These are phyloP conservation scores for Penicillium fimorum DNA, from an alignment of 495 filamentous ascomycete species.

Conservation along the genomic window DNA sequence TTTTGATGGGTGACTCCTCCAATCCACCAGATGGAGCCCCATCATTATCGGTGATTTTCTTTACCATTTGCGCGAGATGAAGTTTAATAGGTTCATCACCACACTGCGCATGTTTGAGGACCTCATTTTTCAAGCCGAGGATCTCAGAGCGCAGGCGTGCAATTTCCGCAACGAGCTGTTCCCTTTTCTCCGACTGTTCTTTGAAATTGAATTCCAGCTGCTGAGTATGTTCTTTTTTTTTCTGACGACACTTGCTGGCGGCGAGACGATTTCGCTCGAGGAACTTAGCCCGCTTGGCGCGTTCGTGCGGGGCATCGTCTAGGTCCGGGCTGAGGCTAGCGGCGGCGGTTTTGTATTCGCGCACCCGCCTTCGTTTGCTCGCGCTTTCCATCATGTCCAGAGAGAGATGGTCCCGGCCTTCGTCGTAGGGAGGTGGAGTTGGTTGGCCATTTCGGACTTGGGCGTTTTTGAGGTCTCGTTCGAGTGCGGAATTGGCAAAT, in stretches of 20 bases:
- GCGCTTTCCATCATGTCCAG: neutral
- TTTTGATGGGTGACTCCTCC: slow-evolving; percentile 1
- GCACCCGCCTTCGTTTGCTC: slow-evolving; percentile 10
- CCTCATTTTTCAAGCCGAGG: slow-evolving; percentile 53
- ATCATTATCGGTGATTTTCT: slow-evolving; percentile 36
- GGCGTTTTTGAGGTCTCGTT: slow-evolving; percentile 37
- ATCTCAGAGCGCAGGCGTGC: slow-evolving; percentile 40
- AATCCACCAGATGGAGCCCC: neutral
- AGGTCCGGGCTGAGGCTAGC: slow-evolving; percentile 28
- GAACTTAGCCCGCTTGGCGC: slow-evolving; percentile 49
- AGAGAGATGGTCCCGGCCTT: slow-evolving; percentile 7
- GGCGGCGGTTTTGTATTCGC: slow-evolving; percentile 18
- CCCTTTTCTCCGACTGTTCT: slow-evolving; percentile 54
- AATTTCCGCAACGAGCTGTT: slow-evolving; percentile 66
- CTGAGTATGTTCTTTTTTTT: slow-evolving; percentile 75
- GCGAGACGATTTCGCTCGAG: slow-evolving; percentile 81
- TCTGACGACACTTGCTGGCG: slow-evolving; percentile 82
- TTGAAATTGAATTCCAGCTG: slow-evolving; percentile 51
- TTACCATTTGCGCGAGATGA: slow-evolving; percentile 49
- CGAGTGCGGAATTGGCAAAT: slow-evolving; percentile 25
- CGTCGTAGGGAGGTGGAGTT: slow-evolving; percentile 41
- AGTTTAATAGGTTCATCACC: slow-evolving; percentile 52
- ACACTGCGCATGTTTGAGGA: slow-evolving; percentile 61
- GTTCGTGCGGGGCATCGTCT: slow-evolving; percentile 28
- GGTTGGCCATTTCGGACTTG: slow-evolving; percentile 46